Conservation (phyloP, 179 eudicot species). For the Beta corolliflora region DNA sequence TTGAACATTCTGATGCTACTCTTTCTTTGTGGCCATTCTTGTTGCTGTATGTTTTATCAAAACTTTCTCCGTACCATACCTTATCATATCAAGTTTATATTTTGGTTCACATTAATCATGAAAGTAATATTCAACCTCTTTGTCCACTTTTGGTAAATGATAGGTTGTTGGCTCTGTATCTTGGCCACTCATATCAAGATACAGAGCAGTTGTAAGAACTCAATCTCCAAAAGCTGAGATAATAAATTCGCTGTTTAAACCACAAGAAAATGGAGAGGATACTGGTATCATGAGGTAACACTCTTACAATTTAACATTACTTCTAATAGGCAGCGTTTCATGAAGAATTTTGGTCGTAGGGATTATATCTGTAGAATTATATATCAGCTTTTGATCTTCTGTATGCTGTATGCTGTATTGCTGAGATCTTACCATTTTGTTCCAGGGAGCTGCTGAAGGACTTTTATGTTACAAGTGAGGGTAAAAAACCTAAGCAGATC, state of each 20-base stretch:
- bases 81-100: background rate
- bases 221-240: slow-evolving; percentile 91
- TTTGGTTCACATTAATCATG: slow-evolving; percentile 8
- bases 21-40: background rate
- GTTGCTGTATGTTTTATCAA: slow-evolving; percentile 6
- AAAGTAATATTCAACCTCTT: slow-evolving; percentile 12
- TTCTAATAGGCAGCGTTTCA: background rate
- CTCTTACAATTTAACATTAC: background rate
- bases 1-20: background rate
- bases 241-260: slow-evolving; percentile 77
- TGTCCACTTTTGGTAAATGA: slow-evolving; percentile 8
- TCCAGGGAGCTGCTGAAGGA: slow-evolving; percentile 77
- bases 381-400: background rate
- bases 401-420: slow-evolving; percentile 5
- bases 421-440: slow-evolving; percentile 18
- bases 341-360: background rate
- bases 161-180: slow-evolving; percentile 92
- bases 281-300: slow-evolving; percentile 88
- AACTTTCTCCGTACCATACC: background rate
- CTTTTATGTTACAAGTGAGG: slow-evolving; percentile 69
- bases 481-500: slow-evolving; percentile 73
- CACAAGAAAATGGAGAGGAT: slow-evolving; percentile 66
- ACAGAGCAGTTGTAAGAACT: slow-evolving; percentile 78
- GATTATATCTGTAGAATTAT: background rate
- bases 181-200: slow-evolving; percentile 91